Base-by-base conservation (phyloP, 805 yeast species). In the Wickerhamomyces strasburgensis region DNA sequence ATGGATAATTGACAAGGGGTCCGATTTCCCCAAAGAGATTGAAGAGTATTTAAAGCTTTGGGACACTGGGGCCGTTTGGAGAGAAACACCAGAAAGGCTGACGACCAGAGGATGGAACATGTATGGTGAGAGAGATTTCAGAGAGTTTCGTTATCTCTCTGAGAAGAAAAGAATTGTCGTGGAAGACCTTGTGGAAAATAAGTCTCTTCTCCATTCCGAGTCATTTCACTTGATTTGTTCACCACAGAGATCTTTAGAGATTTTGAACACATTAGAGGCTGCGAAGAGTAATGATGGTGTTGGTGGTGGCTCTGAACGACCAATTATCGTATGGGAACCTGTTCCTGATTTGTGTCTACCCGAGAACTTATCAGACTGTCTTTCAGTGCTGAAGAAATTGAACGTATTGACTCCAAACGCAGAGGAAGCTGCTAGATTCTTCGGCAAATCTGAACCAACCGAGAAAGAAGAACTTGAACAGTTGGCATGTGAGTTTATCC, bases 51-150 rank as follows among this genome's bases (percentile, higher is more conserved):
- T 90, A 13, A 54, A 66, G 3, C 43, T 61, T 0, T 86, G 95
- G 95, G 58, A 67, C 0, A 66, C 86, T 0, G 84, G 83, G 0
- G 66, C 72, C 0, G 54, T 78, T 0, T 72, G 73, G 47, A 62
- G 96, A 30, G 53, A 60, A 6, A 78, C 79, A 44, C 30, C 42
- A 0, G 35, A 60, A 1, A 62, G 96, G 36, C 50, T 65, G 33
- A 87, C 96, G 2, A 81, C 96, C 0, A 63, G 90, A 38, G 97
- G 96, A 0, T 77, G 84, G 70, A 89, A 88, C 55, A 66, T 65
- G 27, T 89, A 89, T 53, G 78, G 73, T 3, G 78, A 64, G 6
- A 64, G 75, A 32, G 90, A 83, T 7, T 68, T 69, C 35, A 61
- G 87, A 30, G 53, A 58, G 3, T 88, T 88, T 60, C 64, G 66